A percentile compares a stretch with the other conserved stretches of the same genome.
Conservation (phyloP, 805 yeast genomes). For the Starmerella davenportii region DNA sequence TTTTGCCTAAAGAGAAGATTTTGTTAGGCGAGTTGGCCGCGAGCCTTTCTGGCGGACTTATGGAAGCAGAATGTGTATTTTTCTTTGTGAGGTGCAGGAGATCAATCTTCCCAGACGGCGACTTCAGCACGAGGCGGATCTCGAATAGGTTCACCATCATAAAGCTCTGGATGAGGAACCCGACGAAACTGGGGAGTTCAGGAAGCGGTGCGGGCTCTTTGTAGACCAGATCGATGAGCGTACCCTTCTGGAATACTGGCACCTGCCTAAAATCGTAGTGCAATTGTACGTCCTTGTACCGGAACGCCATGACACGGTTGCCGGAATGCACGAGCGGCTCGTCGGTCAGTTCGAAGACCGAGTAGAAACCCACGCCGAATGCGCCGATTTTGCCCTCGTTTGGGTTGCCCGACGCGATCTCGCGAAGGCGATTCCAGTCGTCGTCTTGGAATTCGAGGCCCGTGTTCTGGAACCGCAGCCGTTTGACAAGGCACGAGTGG, state of each 20-base stretch:
- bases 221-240: conserved; percentile 26
- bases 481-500: conserved; percentile 19
- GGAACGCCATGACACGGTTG: conserved; percentile 22
- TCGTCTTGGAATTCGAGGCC: conserved; percentile 23
- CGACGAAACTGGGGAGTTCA: conserved; percentile 21
- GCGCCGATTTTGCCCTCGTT: conserved; percentile 29
- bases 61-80: conserved; percentile 9
- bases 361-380: conserved; percentile 38
- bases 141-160: conserved; percentile 21
- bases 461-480: conserved; percentile 19
- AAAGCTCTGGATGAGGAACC: conserved; percentile 26
- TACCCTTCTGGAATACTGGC: conserved; percentile 18
- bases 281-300: conserved; percentile 25
- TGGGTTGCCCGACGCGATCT: conserved; percentile 29
- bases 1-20: conserved; percentile 15
- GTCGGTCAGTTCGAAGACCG: conserved; percentile 65
- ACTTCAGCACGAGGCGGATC: conserved; percentile 17
- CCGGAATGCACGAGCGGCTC: conserved; percentile 49
- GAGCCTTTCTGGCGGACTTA: conserved; percentile 17
- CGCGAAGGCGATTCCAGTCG: conserved; percentile 26
- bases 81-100: conserved; percentile 19
- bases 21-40: conserved; percentile 17
- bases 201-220: conserved; percentile 19
- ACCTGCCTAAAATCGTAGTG: conserved; percentile 19
- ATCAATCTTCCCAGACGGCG: conserved; percentile 15